Base-by-base conservation (phyloP, 495 filamentous ascomycete genomes). In the Xeromyces bisporus region DNA sequence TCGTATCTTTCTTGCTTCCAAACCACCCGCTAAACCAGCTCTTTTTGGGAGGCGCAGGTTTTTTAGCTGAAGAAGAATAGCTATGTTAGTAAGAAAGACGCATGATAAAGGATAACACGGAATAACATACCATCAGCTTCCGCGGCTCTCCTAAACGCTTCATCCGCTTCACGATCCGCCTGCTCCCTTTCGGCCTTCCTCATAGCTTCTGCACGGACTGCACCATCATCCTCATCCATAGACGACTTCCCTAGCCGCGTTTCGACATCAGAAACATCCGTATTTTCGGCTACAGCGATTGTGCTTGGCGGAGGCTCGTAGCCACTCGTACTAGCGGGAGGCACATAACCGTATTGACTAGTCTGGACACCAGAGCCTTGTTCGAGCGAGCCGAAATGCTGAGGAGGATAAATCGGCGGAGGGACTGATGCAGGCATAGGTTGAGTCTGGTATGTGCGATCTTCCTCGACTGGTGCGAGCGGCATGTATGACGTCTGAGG, bases 21-120 rank as follows among this genome's bases (percentile, higher is more conserved):
- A 89, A 85, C 87, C 86, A 93, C 34, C 80, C 72, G 28, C 69
- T 66, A 28, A 92, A 77, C 83, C 86, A 94, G 28, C 80, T 75
- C 47, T 80, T 79, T 60, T 85, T 87, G 18, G 47, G 37, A 5
- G 50, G 30, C 17, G 45, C 34, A 43, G 56, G 36, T 67, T 56
- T 29, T 58, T 63, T 69, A 33, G 15, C 9, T 27, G 6, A 4
- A 27, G 6, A 5, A 5, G 28, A 35, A 27, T 7, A 32, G 29
- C 28, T 40, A 27, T 26, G 37, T 57, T 46, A 55, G 42, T 41
- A 32, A 21, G 20, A 23, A 15, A 29, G 7, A 21, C n/a, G 11
- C 41, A 36, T n/a, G 13, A 40, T 7, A n/a, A 15, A 2, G 33
- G 26, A 32, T 6, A 23, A 10, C 21, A 23, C 2, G 13, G 16